These are phyloP conservation scores for Clathrus columnatus DNA, from an alignment of 768 basidiomycete genomes.

Conservation along the genomic window DNA sequence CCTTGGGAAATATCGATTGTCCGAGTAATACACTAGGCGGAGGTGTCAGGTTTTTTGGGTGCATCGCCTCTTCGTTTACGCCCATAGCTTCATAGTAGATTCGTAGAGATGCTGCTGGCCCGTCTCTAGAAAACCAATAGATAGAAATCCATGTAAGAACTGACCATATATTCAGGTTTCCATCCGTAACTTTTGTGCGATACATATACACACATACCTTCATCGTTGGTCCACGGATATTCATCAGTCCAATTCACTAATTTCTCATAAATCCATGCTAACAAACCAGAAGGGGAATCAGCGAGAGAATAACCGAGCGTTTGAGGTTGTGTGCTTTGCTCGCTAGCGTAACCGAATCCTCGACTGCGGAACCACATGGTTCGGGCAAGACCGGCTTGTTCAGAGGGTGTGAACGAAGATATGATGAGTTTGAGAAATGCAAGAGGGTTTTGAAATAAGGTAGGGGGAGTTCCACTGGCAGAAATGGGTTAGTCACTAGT, in stretches of 20 bases:
- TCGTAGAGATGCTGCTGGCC: constrained; percentile 47
- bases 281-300: constrained; percentile 48
- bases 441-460: constrained; percentile 19
- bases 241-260: constrained; percentile 36
- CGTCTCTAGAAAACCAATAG: constrained; percentile 50
- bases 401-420: constrained; percentile 22
- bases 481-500: no score
- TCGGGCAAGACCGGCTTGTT: constrained; percentile 21
- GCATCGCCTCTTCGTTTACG: constrained; percentile 5
- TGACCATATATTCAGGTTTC: no score
- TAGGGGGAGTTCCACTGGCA: constrained; percentile 20
- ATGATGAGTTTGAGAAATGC: constrained; percentile 22
- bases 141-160: constrained; percentile 55
- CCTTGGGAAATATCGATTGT: constrained; percentile 44
- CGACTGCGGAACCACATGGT: constrained; percentile 17
- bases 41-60: not conserved
- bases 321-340: constrained; percentile 40
- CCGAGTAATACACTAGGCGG: constrained; percentile 34
- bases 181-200: not conserved
- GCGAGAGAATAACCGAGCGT: constrained; percentile 45
- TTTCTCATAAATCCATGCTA: constrained; percentile 44
- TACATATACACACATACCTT: no score
- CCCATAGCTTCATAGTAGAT: constrained; percentile 46
- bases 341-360: constrained; percentile 30
- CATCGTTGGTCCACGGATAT: constrained; percentile 51